These are phyloP conservation scores for Echeveria elegans DNA, from an alignment of 164 flowering plant species.

Conservation along the genomic window DNA sequence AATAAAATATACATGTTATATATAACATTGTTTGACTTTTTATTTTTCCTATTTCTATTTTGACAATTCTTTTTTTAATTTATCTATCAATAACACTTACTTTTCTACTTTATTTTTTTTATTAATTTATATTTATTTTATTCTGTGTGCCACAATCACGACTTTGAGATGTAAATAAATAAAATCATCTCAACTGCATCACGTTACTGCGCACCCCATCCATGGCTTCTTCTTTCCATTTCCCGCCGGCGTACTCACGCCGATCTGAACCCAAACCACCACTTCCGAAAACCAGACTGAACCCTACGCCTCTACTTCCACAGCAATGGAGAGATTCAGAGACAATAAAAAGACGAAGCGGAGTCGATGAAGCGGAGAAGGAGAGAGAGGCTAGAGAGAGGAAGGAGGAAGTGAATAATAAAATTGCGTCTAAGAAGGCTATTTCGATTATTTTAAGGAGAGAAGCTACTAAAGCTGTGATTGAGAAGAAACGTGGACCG, in stretches of 20 bases:
- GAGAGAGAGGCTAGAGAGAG: conserved; percentile 43
- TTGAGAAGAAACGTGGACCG: conserved; percentile 72
- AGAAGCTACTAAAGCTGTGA: conserved; percentile 81
- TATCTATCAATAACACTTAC: no score
- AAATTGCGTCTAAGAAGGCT: conserved; percentile 81
- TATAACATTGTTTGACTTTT: no score
- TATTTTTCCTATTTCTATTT: no score
- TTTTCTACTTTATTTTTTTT: no score
- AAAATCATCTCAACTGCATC: neutral
- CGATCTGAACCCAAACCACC: conserved; percentile 1
- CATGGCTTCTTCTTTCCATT: conserved; percentile 10
- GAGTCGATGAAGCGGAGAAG: conserved; percentile 17
- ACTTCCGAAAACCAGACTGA: neutral
- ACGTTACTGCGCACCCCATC: neutral
- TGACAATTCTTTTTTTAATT: no score
- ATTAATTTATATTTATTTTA: no score
- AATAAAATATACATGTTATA: no score
- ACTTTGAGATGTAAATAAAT: no score
- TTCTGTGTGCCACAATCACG: no score
- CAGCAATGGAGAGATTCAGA: neutral
- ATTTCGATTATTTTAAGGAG: conserved; percentile 69
- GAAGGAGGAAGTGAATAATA: conserved; percentile 63
- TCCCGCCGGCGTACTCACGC: conserved; percentile 10
- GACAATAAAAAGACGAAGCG: neutral
- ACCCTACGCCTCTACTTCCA: neutral